Evolutionary conservation across 176 grass and related monocot species (phyloP).

Genomic region (Aegilops sharonensis): DNA sequence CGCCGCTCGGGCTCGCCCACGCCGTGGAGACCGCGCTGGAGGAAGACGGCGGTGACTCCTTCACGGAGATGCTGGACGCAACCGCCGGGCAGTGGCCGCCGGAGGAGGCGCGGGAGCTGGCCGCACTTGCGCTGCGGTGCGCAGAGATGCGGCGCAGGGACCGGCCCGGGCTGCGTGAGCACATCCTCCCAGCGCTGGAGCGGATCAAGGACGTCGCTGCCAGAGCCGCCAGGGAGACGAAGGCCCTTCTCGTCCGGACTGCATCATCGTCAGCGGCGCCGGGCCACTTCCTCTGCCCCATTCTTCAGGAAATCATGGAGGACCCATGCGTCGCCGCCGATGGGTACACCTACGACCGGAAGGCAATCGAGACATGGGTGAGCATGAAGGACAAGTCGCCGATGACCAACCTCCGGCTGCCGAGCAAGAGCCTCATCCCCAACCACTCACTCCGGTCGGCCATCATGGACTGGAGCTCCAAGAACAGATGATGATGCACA

Average conservation of each 20-base stretch:
- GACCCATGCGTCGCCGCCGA: conserved; percentile 76
- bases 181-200: conserved; percentile 54
- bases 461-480: conserved; percentile 73
- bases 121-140: conserved; percentile 56
- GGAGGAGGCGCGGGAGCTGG: conserved; percentile 50
- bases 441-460: conserved; percentile 85
- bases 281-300: conserved; percentile 78
- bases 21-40: conserved; percentile 59
- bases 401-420: conserved; percentile 70
- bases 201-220: conserved; percentile 49
- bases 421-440: conserved; percentile 57
- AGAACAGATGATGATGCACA: conserved; percentile 16
- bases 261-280: conserved; percentile 30
- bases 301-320: conserved; percentile 79
- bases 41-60: neutral
- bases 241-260: neutral
- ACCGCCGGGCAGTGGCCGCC: conserved; percentile 69
- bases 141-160: conserved; percentile 70
- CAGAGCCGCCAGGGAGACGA: conserved; percentile 18
- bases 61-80: conserved; percentile 55
- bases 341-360: conserved; percentile 80
- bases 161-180: conserved; percentile 50
- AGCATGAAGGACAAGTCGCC: conserved; percentile 70
- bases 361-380: conserved; percentile 77
- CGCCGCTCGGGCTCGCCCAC: conserved; percentile 64